A percentile compares a stretch with the other conserved stretches of the same genome.
These are phyloP conservation scores for Sarocladium kiliense DNA, from an alignment of 2,329 filamentous ascomycete species.

Conservation along the genomic window DNA sequence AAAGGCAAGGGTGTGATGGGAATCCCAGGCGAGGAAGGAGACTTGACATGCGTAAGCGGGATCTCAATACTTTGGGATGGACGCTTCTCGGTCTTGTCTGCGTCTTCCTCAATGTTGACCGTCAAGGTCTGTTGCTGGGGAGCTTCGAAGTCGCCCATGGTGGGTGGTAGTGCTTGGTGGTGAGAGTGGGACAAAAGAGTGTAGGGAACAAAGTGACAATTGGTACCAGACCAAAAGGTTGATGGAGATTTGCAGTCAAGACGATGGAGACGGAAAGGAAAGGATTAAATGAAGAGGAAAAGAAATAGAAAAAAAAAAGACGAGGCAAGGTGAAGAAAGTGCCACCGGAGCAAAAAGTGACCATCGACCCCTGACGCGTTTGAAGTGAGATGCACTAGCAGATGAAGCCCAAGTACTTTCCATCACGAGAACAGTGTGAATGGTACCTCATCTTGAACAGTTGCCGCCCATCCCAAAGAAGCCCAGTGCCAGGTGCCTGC, in stretches of 20 bases:
- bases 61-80: conserved; percentile 18
- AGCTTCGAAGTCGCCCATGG: conserved; percentile 4
- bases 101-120: background rate
- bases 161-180: background rate
- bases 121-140: background rate
- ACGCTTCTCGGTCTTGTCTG: conserved; percentile 2
- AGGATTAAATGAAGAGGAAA: background rate
- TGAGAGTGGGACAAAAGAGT: background rate
- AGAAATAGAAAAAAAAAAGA: background rate
- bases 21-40: conserved; percentile 24
- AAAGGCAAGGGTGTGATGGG: conserved; percentile 23
- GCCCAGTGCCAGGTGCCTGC: background rate
- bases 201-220: background rate
- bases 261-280: background rate
- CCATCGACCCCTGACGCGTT: conserved; percentile 2
- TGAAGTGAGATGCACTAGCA: background rate
- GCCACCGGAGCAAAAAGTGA: background rate
- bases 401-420: conserved; percentile 3
- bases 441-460: background rate
- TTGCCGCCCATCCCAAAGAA: background rate
- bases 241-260: background rate
- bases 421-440: background rate
- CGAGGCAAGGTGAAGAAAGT: background rate
- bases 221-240: conserved; percentile 2
- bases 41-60: conserved; percentile 23